A percentile compares a stretch with the other conserved stretches of the same genome.
Evolutionary conservation across 179 eudicot species (phyloP).

Genomic region (Beta lomatogona): DNA sequence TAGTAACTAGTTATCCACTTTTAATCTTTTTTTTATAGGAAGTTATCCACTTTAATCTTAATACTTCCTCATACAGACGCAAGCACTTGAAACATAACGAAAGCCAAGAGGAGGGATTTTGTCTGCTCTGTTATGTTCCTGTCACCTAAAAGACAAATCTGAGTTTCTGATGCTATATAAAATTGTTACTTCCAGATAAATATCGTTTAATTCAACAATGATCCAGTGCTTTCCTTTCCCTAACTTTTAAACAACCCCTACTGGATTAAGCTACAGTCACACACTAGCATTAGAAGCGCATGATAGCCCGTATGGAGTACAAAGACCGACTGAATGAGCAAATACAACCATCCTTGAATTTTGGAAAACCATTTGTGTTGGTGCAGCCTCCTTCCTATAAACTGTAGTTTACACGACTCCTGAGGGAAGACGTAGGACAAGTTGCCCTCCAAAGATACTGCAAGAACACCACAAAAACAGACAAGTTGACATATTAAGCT

Average conservation of each 20-base stretch:
- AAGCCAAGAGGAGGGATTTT: background rate
- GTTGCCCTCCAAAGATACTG: slow-evolving; percentile 85
- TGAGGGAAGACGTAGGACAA: slow-evolving; percentile 77
- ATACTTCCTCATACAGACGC: background rate
- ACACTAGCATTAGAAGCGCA: background rate
- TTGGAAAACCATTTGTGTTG: slow-evolving; percentile 5
- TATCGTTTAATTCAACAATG: slow-evolving; percentile 17
- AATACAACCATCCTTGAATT: slow-evolving; percentile 20
- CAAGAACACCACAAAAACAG: slow-evolving; percentile 8
- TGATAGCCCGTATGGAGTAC: slow-evolving; percentile 14
- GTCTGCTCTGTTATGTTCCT: background rate
- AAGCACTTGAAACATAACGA: background rate
- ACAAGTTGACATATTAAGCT: background rate
- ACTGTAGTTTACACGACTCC: slow-evolving; percentile 54
- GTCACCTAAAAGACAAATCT: slow-evolving; percentile 5
- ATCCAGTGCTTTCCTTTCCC: slow-evolving; percentile 18
- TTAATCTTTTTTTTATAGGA: no score
- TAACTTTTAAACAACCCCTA: slow-evolving; percentile 31
- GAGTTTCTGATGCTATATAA: slow-evolving; percentile 14
- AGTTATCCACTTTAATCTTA: no score
- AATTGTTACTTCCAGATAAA: slow-evolving; percentile 23
- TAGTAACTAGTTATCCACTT: no score
- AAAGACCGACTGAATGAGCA: slow-evolving; percentile 16
- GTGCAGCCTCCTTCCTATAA: slow-evolving; percentile 19
- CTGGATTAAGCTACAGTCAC: slow-evolving; percentile 5